A percentile compares a stretch with the other conserved stretches of the same genome.
These are phyloP conservation scores for Blastobotrys persicus DNA, from an alignment of 1,139 yeast genomes.

Conservation along the genomic window DNA sequence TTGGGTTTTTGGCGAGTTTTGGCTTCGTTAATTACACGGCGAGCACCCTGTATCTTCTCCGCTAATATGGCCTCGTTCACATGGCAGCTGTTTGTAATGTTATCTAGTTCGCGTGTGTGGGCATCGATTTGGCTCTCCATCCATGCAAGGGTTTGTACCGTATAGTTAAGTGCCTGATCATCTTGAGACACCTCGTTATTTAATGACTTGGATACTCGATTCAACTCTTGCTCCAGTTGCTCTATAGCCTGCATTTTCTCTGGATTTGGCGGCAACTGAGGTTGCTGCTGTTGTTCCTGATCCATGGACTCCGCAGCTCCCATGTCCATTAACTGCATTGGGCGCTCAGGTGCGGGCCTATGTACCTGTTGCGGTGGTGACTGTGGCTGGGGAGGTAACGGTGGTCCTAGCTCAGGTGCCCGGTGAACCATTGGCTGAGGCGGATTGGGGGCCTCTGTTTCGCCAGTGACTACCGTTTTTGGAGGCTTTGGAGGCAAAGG, in stretches of 20 bases:
- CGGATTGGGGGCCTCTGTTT: too few species aligned
- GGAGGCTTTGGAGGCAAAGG: conserved; percentile 18
- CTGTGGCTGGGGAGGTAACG: conserved; percentile 11
- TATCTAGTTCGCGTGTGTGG: conserved; percentile 34
- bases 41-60: conserved; percentile 33
- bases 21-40: conserved; percentile 35
- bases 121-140: conserved; percentile 29
- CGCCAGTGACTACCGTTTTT: too few species aligned
- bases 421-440: too few species aligned
- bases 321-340: conserved; percentile 22
- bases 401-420: too few species aligned
- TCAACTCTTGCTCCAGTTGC: conserved; percentile 18
- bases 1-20: conserved; percentile 34
- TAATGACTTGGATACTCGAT: conserved; percentile 20
- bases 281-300: conserved; percentile 16
- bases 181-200: conserved; percentile 32
- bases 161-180: conserved; percentile 25
- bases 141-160: conserved; percentile 31
- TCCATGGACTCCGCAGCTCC: conserved; percentile 4
- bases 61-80: conserved; percentile 37
- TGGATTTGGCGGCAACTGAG: conserved; percentile 41
- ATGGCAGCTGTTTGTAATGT: conserved; percentile 30
- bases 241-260: conserved; percentile 33
- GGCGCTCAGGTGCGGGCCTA: conserved; percentile 6
- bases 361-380: conserved; percentile 7